Evolutionary conservation across 768 basidiomycete genomes (phyloP).

Genomic region (Phaeolepiota aurea): DNA sequence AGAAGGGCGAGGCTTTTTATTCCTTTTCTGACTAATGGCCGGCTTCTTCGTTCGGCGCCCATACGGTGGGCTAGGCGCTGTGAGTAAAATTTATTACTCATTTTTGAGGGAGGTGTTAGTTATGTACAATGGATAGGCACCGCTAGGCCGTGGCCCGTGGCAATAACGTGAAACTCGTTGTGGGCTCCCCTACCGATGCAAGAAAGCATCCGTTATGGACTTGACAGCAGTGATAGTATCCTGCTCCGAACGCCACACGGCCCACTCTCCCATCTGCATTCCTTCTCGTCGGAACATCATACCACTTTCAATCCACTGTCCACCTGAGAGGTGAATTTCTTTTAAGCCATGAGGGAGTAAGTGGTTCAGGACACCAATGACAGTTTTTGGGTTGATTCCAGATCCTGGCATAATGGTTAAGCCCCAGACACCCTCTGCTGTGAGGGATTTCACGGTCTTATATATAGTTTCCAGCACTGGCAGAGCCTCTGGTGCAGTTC

Average conservation of each 20-base stretch:
- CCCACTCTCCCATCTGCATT: conserved; percentile 79
- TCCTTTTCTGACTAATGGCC: too few species aligned
- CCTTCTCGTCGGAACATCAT: conserved; percentile 44
- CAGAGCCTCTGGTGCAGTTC: conserved; percentile 32
- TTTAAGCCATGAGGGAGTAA: conserved; percentile 49
- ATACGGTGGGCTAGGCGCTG: too few species aligned
- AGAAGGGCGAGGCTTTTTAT: too few species aligned
- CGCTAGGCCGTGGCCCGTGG: too few species aligned
- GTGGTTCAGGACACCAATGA: conserved; percentile 36
- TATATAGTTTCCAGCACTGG: conserved; percentile 31
- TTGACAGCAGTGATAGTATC: conserved; percentile 44
- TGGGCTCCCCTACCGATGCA: too few species aligned
- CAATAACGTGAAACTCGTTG: too few species aligned
- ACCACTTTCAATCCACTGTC: conserved; percentile 46
- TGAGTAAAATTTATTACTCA: too few species aligned
- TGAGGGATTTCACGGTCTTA: conserved; percentile 21
- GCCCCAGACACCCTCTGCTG: conserved; percentile 28
- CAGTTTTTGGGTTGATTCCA: conserved; percentile 56
- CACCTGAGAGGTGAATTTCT: conserved; percentile 74
- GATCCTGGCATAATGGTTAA: conserved; percentile 65
- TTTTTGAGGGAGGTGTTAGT: too few species aligned
- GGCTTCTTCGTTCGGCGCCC: too few species aligned
- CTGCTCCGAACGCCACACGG: conserved; percentile 56
- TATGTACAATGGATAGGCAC: too few species aligned
- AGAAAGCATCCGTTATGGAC: conserved; percentile 31